Evolutionary conservation across 345 rosid species (phyloP).

Genomic region (Arabidopsis thaliana): DNA sequence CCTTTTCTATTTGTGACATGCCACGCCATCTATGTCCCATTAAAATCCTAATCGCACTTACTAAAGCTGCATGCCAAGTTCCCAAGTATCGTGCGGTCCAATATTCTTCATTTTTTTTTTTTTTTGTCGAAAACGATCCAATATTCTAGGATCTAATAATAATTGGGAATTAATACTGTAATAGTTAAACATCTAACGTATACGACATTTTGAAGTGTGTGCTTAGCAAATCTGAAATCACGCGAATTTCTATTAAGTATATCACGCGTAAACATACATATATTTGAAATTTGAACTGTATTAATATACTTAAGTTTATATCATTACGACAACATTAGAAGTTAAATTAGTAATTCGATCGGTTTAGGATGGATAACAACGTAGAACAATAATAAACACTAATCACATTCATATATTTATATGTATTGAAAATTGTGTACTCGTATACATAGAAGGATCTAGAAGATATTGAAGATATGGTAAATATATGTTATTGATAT

Average conservation of each 20-base stretch:
- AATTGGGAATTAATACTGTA: background rate
- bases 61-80: constrained; percentile 31
- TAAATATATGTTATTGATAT: too few species aligned
- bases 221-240: background rate
- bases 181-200: constrained; percentile 24
- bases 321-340: background rate
- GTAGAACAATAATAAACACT: background rate
- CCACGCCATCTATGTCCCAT: constrained; percentile 33
- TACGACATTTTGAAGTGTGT: constrained; percentile 30
- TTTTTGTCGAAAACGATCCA: constrained; percentile 11
- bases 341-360: too few species aligned
- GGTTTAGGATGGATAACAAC: background rate
- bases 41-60: constrained; percentile 39
- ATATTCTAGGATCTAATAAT: background rate
- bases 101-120: background rate
- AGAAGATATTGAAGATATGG: too few species aligned
- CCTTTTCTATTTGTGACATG: constrained; percentile 29
- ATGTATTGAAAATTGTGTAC: background rate
- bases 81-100: constrained; percentile 41
- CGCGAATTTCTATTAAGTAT: background rate
- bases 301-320: background rate
- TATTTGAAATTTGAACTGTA: background rate
- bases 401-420: too few species aligned
- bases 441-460: background rate
- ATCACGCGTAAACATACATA: background rate